Conservation (phyloP, 1,139 yeast species). For the Pichia terricola region DNA sequence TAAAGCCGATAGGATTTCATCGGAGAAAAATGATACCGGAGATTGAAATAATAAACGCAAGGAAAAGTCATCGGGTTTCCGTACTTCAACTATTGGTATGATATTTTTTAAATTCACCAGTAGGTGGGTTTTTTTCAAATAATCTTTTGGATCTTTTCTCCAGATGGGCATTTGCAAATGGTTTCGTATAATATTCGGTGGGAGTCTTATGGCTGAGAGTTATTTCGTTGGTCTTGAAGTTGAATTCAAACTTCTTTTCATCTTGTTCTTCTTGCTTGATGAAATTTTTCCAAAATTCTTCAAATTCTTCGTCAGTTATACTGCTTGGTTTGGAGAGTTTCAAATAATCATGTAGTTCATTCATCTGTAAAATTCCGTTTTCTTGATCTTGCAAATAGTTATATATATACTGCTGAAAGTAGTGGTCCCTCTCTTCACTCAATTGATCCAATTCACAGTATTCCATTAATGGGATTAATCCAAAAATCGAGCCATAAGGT, state of each 20-base stretch:
- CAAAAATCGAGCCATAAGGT: slow-evolving; percentile 49
- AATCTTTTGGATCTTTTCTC: slow-evolving; percentile 12
- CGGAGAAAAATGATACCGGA: too few relatives aligned
- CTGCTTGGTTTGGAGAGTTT: slow-evolving; percentile 40
- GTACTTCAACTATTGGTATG: too few relatives aligned
- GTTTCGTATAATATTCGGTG: slow-evolving; percentile 16
- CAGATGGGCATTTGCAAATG: slow-evolving; percentile 14
- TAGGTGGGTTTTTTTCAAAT: slow-evolving; percentile 13
- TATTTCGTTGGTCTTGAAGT: slow-evolving; percentile 15
- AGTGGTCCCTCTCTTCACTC: slow-evolving; percentile 58
- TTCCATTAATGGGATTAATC: slow-evolving; percentile 51
- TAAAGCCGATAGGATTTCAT: too few relatives aligned
- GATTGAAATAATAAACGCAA: too few relatives aligned
- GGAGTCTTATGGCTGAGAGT: slow-evolving; percentile 19
- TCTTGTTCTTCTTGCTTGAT: slow-evolving; percentile 29
- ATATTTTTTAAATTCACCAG: not conserved
- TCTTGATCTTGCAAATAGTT: slow-evolving; percentile 65
- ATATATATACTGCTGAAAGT: slow-evolving; percentile 59
- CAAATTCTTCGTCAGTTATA: slow-evolving; percentile 48
- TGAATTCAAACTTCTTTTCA: slow-evolving; percentile 54
- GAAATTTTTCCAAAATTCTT: slow-evolving; percentile 71
- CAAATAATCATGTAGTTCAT: slow-evolving; percentile 51
- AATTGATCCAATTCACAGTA: slow-evolving; percentile 71
- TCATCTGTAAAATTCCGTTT: slow-evolving; percentile 39
- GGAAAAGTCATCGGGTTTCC: too few relatives aligned